Conservation (phyloP, 768 basidiomycete genomes). For the Strobilomyces dryophilus region DNA sequence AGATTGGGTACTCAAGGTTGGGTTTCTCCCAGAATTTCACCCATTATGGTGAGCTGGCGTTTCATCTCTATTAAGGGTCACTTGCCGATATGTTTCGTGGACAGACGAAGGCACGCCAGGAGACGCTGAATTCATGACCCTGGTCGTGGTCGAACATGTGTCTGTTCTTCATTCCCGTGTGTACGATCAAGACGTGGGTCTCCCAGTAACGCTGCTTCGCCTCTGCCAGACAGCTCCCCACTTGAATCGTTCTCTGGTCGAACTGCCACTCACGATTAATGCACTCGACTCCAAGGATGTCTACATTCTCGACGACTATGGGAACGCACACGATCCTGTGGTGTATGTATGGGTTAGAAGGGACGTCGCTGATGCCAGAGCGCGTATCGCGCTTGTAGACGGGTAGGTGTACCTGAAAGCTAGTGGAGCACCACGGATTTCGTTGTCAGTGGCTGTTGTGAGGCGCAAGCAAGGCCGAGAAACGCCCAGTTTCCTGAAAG, state of each 20-base stretch:
- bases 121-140: conserved; percentile 43
- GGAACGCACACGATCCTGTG: conserved; percentile 31
- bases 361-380: conserved; percentile 39
- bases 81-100: background rate
- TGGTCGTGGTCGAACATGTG: conserved; percentile 37
- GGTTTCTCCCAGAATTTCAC: conserved; percentile 34
- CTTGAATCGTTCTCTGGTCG: conserved; percentile 35
- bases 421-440: conserved; percentile 5
- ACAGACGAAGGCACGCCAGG: conserved; percentile 52
- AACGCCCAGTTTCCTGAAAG: background rate
- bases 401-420: conserved; percentile 41
- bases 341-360: conserved; percentile 61
- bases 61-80: background rate
- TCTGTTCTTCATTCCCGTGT: conserved; percentile 9
- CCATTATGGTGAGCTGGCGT: conserved; percentile 42
- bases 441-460: conserved; percentile 15
- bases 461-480: conserved; percentile 35
- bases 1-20: conserved; percentile 36
- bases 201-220: conserved; percentile 33
- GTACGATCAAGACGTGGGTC: conserved; percentile 1
- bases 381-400: conserved; percentile 52
- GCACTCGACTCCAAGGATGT: conserved; percentile 46
- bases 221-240: conserved; percentile 45
- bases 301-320: conserved; percentile 48
- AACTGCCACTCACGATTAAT: conserved; percentile 16